A percentile compares a stretch with the other conserved stretches of the same genome.
phyloP scores from a whole-genome alignment of 805 yeast species.

The Myxozyma monticola region DNA sequence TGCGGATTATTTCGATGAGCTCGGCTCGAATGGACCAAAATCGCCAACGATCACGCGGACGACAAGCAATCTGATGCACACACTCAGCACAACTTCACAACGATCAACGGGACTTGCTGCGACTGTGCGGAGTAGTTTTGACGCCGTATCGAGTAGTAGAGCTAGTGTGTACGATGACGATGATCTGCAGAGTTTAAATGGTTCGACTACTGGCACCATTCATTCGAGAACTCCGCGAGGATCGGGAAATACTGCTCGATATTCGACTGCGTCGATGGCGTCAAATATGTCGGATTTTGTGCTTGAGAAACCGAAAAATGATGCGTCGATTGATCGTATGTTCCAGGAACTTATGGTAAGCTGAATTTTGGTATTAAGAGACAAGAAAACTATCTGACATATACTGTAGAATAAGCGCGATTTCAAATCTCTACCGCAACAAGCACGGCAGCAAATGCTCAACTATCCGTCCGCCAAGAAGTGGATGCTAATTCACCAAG shows the following conservation, averaged over 20 bases:
- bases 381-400: slow-evolving; percentile 1
- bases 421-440: slow-evolving; percentile 65
- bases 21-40: too few relatives aligned
- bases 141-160: slow-evolving; percentile 5
- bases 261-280: slow-evolving; percentile 13
- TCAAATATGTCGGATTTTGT: slow-evolving; percentile 38
- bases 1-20: too few relatives aligned
- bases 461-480: slow-evolving; percentile 74
- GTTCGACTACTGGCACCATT: too few relatives aligned
- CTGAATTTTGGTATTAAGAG: neutral
- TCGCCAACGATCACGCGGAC: too few relatives aligned
- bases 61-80: slow-evolving; percentile 12
- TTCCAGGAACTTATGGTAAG: slow-evolving; percentile 72
- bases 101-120: slow-evolving; percentile 11
- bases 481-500: slow-evolving; percentile 90
- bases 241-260: slow-evolving; percentile 2
- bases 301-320: slow-evolving; percentile 68
- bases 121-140: slow-evolving; percentile 2
- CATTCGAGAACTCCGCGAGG: slow-evolving; percentile 2
- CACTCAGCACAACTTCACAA: slow-evolving; percentile 1
- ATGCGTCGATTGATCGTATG: slow-evolving; percentile 65
- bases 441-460: slow-evolving; percentile 74
- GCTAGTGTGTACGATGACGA: slow-evolving; percentile 16
- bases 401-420: slow-evolving; percentile 52
- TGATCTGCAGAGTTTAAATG: slow-evolving; percentile 12